Evolutionary conservation across 1,139 yeast species (phyloP), one percentile per base, ranked within the genome.

Genomic region (Entelexis sorbosivorans): DNA sequence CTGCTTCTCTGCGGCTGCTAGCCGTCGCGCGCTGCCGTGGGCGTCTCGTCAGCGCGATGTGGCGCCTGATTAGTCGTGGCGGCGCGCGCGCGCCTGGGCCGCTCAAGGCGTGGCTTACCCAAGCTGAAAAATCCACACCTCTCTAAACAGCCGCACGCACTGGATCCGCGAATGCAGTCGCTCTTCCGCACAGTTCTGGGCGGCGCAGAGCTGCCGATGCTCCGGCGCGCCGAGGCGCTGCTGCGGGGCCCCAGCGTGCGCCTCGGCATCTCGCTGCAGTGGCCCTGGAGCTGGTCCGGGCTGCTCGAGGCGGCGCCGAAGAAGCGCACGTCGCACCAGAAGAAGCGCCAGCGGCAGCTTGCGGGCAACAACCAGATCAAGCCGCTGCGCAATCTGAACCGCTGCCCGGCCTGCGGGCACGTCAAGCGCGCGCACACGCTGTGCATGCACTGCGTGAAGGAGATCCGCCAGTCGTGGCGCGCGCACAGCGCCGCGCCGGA

Each of bases 341-440:
- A 87, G 68, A 83, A 86, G 64, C 80, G 97, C 68, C 82, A 78
- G 64, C 81, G 85, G 60, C 81, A 84, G 61, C 84, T 86, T 16
- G 89, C 95, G 4, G 94, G 88, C 13, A 74, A 78, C 57, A 89
- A 87, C 66, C 93, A 88, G 63, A 73, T 84, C 59, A 79, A 86
- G 65, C 81, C 81, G 50, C 73, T 85, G 59, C 77, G 81, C 54
- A 83, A 85, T 64, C 71, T 91, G 61, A 86, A 83, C 58, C 77
- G 95, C 65, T 91, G 98, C 66, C 96, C 97, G 5, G 83, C 96
- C 0, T 91, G 98, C 70, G 98, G 98, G 42, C 84, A 85, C 58
- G 83, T 79, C 60, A 89, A 89, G 69, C 75, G 96, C 63, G 80
- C 93, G 2, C 95, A 89, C 66, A 80, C 88, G 52, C 74, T 89